phyloP scores from a whole-genome alignment of 805 yeast species.

The Starmerella etchellsii region DNA sequence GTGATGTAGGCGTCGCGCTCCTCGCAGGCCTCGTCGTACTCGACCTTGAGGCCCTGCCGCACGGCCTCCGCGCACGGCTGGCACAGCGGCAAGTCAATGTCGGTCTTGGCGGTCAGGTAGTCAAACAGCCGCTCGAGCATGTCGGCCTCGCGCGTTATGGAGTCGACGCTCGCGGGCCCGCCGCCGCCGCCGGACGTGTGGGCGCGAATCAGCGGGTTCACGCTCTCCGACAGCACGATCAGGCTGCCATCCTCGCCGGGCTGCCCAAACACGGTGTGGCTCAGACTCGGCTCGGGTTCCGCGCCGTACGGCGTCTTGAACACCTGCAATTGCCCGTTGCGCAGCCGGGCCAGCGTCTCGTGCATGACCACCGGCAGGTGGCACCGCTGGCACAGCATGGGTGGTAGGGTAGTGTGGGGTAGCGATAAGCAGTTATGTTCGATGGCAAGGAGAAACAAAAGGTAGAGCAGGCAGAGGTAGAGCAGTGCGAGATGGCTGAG shows the following conservation, averaged over 20 bases:
- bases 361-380: slow-evolving; percentile 45
- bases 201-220: slow-evolving; percentile 18
- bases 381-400: slow-evolving; percentile 46
- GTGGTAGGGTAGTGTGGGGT: neutral
- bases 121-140: slow-evolving; percentile 52
- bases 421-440: too few species aligned
- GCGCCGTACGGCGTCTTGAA: slow-evolving; percentile 31
- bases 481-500: too few species aligned
- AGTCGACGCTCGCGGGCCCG: neutral
- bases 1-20: slow-evolving; percentile 70
- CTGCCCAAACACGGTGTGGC: slow-evolving; percentile 23
- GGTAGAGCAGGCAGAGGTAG: too few species aligned
- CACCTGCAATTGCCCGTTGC: slow-evolving; percentile 43
- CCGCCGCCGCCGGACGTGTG: slow-evolving; percentile 1
- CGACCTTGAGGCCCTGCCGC: slow-evolving; percentile 48
- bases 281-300: neutral
- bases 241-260: slow-evolving; percentile 21
- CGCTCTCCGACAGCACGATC: slow-evolving; percentile 20
- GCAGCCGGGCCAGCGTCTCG: slow-evolving; percentile 39
- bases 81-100: slow-evolving; percentile 78
- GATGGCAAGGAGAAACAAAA: too few species aligned
- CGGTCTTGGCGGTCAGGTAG: slow-evolving; percentile 56
- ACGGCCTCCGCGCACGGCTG: slow-evolving; percentile 65
- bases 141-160: slow-evolving; percentile 16
- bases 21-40: slow-evolving; percentile 56